Evolutionary conservation across 768 basidiomycete species (phyloP), one percentile per base, ranked within the genome.

Genomic region (Termitomyces titanicus): DNA sequence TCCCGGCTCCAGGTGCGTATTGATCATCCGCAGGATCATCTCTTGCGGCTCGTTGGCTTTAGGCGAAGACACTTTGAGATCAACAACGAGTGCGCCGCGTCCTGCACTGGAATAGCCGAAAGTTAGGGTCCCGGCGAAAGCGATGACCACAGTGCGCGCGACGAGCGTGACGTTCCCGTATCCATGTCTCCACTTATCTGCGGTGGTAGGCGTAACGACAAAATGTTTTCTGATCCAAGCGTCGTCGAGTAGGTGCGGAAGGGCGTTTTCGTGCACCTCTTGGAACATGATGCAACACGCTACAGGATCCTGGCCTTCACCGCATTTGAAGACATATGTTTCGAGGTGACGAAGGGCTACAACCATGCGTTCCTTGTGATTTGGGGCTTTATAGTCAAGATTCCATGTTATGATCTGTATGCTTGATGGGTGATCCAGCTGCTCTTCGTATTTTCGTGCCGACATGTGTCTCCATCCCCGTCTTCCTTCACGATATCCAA

Each of bases 91-190:
- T 45, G 79, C 87, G 51, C 79, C 77, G 38, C 88, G 78, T 22
- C 70, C 61, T 79, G 81, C 80, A 6, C 34, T 54, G 18, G 85
- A 79, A 63, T 68, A 67, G 39, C 74, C 76, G 61, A 81, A 89
- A 45, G 77, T 75, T 51, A 89, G 66, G 51, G 79, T 77, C 31
- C 77, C 72, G 29, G 79, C 73, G 43, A 73, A 70, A 37, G 70
- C 71, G 25, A 89, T 72, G 0, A 77, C 75, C 15, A 88, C 66
- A 47, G 74, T 75, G 40, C 80, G 75, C 59, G 86, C 79, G 37
- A 90, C 75, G 22, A 92, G 79, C 34, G 88, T 90, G 46, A 88
- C 81, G 55, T 78, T 84, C n/a, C 89, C 89, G 63, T 87, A 89
- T 12, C 76, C 73, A 1, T 59, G 56, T 1, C 79, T 80, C 88